These are phyloP conservation scores for Chlorophyllum brunneum DNA, from an alignment of 768 basidiomycete species.

Conservation along the genomic window DNA sequence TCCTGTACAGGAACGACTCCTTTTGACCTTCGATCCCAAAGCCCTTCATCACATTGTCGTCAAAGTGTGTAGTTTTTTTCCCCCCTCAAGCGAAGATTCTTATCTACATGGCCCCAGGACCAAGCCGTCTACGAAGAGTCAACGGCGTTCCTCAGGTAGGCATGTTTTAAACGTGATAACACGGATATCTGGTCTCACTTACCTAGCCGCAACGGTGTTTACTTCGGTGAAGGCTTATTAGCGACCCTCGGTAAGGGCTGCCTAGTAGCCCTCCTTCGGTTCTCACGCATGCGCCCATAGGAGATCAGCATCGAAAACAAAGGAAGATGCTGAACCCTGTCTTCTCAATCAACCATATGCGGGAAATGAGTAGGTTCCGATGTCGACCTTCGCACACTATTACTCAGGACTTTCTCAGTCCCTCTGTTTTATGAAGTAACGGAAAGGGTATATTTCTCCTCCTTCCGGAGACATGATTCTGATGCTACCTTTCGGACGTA, in stretches of 20 bases:
- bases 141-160: constrained; percentile 21
- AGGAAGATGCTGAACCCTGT: constrained; percentile 36
- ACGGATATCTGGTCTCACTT: background rate
- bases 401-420: constrained; percentile 14
- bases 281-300: constrained; percentile 14
- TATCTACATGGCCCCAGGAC: constrained; percentile 21
- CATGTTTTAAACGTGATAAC: background rate
- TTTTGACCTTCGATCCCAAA: constrained; percentile 40
- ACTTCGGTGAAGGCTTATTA: constrained; percentile 19
- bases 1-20: constrained; percentile 21
- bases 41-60: constrained; percentile 42
- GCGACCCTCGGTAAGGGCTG: constrained; percentile 15
- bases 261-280: too few species aligned
- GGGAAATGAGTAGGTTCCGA: constrained; percentile 19
- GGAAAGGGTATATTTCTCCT: constrained; percentile 15
- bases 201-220: background rate
- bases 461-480: background rate
- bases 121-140: constrained; percentile 28
- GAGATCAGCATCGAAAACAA: constrained; percentile 33
- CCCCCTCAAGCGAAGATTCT: background rate
- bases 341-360: constrained; percentile 32
- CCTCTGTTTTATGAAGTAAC: constrained; percentile 25
- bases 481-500: constrained; percentile 3
- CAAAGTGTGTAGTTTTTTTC: constrained; percentile 24
- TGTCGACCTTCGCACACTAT: background rate